These are phyloP conservation scores for Orobanche coerulescens DNA, from an alignment of 257 asterid species.

Conservation along the genomic window DNA sequence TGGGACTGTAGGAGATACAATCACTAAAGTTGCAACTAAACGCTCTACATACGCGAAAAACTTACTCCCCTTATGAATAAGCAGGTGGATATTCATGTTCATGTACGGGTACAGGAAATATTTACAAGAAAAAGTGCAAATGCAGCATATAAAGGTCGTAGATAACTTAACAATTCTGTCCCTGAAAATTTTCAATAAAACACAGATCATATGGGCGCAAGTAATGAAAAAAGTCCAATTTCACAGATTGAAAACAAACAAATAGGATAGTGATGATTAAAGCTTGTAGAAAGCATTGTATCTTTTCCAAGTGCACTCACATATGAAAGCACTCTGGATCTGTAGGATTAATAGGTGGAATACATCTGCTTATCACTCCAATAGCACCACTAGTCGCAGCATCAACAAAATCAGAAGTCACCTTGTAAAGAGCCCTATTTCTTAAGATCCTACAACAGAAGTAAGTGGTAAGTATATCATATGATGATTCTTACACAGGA, in stretches of 20 bases:
- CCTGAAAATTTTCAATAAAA: not conserved
- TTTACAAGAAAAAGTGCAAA: not conserved
- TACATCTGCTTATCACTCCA: slow-evolving; percentile 82
- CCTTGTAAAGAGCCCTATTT: slow-evolving; percentile 80
- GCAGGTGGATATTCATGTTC: not conserved
- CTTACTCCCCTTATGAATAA: not conserved
- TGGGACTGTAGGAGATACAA: not conserved
- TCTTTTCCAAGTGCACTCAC: slow-evolving; percentile 34
- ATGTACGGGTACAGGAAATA: not conserved
- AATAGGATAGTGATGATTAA: not conserved
- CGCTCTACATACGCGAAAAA: not conserved
- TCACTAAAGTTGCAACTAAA: not conserved
- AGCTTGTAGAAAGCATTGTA: not conserved
- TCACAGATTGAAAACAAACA: not conserved
- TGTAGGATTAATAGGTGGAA: slow-evolving; percentile 82
- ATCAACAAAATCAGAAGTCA: slow-evolving; percentile 78
- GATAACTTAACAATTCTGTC: not conserved
- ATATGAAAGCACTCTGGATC: slow-evolving; percentile 90
- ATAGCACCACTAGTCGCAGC: slow-evolving; percentile 78
- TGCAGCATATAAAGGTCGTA: not conserved
- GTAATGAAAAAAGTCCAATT: not conserved
- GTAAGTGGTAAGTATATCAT: not conserved
- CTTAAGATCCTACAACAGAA: slow-evolving; percentile 52
- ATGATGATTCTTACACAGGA: slow-evolving; percentile 4
- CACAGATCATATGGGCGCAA: not conserved